Percentiles rank a stretch among this genome's conserved stretches.
These are phyloP conservation scores for Allomyces javanicus DNA, from an alignment of 192 early-diverging fungal species.

Conservation along the genomic window DNA sequence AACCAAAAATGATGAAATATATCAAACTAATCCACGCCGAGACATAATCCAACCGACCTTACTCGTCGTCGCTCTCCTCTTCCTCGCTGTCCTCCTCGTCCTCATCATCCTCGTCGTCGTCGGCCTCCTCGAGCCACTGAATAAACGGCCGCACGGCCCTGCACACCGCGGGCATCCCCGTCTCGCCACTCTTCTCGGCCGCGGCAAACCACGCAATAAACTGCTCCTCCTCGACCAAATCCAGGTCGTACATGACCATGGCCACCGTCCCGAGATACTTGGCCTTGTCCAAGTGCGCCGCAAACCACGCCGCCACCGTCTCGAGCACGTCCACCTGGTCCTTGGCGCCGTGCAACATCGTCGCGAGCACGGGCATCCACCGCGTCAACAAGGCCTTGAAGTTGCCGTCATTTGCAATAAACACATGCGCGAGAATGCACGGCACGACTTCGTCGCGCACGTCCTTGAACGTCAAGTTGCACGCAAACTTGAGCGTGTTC, in stretches of 20 bases:
- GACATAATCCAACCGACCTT: neutral
- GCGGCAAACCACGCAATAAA: slow-evolving; percentile 56
- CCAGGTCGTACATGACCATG: slow-evolving; percentile 49
- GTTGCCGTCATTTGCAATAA: slow-evolving; percentile 18
- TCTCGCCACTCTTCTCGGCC: slow-evolving; percentile 16
- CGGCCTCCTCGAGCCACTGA: slow-evolving; percentile 48
- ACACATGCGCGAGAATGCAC: slow-evolving; percentile 38
- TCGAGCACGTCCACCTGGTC: slow-evolving; percentile 57
- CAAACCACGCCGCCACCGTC: slow-evolving; percentile 31
- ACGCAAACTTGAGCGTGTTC: slow-evolving; percentile 68
- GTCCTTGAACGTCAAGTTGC: slow-evolving; percentile 59
- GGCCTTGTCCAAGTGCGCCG: slow-evolving; percentile 14
- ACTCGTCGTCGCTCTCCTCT: slow-evolving; percentile 10
- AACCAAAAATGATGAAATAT: too few species aligned
- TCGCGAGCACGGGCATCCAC: slow-evolving; percentile 51
- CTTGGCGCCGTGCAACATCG: slow-evolving; percentile 36
- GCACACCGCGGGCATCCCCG: slow-evolving; percentile 20
- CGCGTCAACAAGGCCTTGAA: slow-evolving; percentile 25
- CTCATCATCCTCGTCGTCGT: slow-evolving; percentile 42
- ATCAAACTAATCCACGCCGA: too few species aligned
- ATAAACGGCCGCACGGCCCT: slow-evolving; percentile 44
- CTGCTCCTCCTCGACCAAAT: slow-evolving; percentile 63
- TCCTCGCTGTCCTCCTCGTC: slow-evolving; percentile 17
- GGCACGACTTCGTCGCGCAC: slow-evolving; percentile 57
- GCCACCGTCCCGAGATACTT: slow-evolving; percentile 42